Base-by-base conservation (phyloP, 441 rosid species). In the Erysimum cheiri region DNA sequence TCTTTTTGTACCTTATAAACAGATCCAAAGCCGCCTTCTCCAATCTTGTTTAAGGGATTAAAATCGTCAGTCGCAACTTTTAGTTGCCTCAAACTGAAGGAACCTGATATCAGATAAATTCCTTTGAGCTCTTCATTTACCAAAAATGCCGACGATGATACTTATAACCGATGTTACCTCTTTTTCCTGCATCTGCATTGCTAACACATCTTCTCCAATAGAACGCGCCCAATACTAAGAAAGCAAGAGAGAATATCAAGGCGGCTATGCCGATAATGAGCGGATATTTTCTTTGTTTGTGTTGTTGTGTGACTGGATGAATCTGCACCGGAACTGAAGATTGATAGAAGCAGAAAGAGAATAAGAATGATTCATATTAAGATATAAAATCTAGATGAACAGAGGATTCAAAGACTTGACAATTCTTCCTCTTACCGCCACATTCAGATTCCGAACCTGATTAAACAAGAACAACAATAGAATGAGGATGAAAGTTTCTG, bases 21-120 rank as follows among this genome's bases (percentile, higher is more conserved):
- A 41, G 96, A 85, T 1, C 93, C 93, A 17, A 91, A 92, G 29
- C 97, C 97, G 43, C 97, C 97, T 81, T 92, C 97, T 28, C 97
- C 97, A 15, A 92, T 83, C 81, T 89, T 92, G 75, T 81, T 81
- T 43, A 71, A 67, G 28, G 80, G 71, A 65, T 87, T 75, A 47
- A 91, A 91, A 46, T 89, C 77, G 35, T 72, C 58, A 1, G 96
- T 91, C 0, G 96, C 96, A 62, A 70, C 78, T 63, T 84, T 86
- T 28, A 89, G 87, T 77, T 89, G 97, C 46, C 77, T 74, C 70
- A 87, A 59, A 7, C 85, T 79, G 69, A 86, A 91, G 43, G 79
- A 79, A 14, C 96, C 90, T 50, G 87, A 84, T 65, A 81, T 85
- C 26, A 88, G 82, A 65, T 80, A 84, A 9, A 80, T 61, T 5